A percentile compares a stretch with the other conserved stretches of the same genome.
These are phyloP conservation scores for Saitozyma sp. DNA, from an alignment of 768 basidiomycete species.

Conservation along the genomic window DNA sequence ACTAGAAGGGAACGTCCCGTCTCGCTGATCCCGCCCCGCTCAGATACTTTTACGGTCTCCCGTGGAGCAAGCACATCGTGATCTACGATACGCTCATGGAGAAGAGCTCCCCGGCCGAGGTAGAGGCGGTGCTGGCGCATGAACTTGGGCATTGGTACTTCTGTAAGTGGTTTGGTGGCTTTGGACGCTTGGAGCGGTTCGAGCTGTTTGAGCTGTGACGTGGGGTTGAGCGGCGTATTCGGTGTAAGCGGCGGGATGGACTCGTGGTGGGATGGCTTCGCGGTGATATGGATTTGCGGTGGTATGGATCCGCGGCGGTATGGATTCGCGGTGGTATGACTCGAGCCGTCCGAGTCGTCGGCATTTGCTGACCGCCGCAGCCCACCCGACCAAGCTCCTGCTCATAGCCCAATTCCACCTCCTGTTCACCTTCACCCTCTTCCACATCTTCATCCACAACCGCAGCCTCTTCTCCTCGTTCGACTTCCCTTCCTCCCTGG, in stretches of 20 bases:
- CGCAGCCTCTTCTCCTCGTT: slow-evolving; percentile 49
- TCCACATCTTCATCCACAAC: slow-evolving; percentile 54
- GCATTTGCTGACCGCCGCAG: slow-evolving; percentile 22
- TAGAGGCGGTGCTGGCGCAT: slow-evolving; percentile 93
- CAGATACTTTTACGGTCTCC: slow-evolving; percentile 95
- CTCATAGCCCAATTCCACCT: slow-evolving; percentile 82
- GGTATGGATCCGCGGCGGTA: background rate
- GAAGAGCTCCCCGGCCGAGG: slow-evolving; percentile 82
- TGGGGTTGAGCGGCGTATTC: too few species aligned
- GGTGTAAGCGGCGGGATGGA: background rate
- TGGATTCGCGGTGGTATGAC: too few species aligned
- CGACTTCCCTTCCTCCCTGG: slow-evolving; percentile 44
- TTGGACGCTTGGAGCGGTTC: too few species aligned
- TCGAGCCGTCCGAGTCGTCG: too few species aligned
- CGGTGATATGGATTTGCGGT: background rate
- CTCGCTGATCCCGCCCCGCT: background rate
- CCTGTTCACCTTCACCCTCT: slow-evolving; percentile 63
- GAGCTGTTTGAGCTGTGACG: too few species aligned
- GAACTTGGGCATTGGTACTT: slow-evolving; percentile 97
- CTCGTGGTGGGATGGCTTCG: background rate
- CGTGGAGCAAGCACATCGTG: slow-evolving; percentile 69
- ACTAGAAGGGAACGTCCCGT: background rate
- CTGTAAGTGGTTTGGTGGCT: slow-evolving; percentile 44
- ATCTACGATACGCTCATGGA: slow-evolving; percentile 97
- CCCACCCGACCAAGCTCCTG: slow-evolving; percentile 87